A percentile compares a stretch with the other conserved stretches of the same genome.
Evolutionary conservation across 2,329 filamentous ascomycete genomes (phyloP).

Genomic region (Aspergillus sp.): DNA sequence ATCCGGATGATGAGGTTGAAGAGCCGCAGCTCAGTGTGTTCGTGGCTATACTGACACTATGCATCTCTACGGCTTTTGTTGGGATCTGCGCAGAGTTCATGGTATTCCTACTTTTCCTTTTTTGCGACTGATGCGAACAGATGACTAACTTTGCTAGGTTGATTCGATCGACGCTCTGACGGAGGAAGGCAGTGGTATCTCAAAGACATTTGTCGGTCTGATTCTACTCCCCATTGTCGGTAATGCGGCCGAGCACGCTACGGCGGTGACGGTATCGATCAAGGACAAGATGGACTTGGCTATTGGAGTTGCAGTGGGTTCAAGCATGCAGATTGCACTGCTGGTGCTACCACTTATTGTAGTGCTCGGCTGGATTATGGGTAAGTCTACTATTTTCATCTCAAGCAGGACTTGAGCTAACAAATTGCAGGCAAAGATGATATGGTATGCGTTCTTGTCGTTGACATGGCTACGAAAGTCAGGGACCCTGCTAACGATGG

Average conservation of each 20-base stretch:
- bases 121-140: not conserved
- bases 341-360: constrained; percentile 65
- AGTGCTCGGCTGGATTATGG: constrained; percentile 65
- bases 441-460: constrained; percentile 53
- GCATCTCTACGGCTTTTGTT: constrained; percentile 75
- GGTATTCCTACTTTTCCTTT: constrained; percentile 36
- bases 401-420: constrained; percentile 9
- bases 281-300: constrained; percentile 73
- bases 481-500: constrained; percentile 18
- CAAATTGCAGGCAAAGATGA: constrained; percentile 50
- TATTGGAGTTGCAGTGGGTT: constrained; percentile 69
- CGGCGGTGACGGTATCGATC: constrained; percentile 63
- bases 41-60: constrained; percentile 74
- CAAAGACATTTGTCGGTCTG: constrained; percentile 65
- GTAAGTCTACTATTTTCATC: constrained; percentile 24
- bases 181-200: constrained; percentile 49
- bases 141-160: constrained; percentile 36
- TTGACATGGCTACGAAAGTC: not conserved
- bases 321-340: constrained; percentile 68
- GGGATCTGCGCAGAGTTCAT: constrained; percentile 75
- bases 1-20: constrained; percentile 72
- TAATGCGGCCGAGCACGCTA: constrained; percentile 69
- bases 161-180: constrained; percentile 62
- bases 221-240: constrained; percentile 69
- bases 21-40: constrained; percentile 73